These are phyloP conservation scores for Leccinum ponderosum DNA, from an alignment of 1,284 basidiomycete species.

Conservation along the genomic window DNA sequence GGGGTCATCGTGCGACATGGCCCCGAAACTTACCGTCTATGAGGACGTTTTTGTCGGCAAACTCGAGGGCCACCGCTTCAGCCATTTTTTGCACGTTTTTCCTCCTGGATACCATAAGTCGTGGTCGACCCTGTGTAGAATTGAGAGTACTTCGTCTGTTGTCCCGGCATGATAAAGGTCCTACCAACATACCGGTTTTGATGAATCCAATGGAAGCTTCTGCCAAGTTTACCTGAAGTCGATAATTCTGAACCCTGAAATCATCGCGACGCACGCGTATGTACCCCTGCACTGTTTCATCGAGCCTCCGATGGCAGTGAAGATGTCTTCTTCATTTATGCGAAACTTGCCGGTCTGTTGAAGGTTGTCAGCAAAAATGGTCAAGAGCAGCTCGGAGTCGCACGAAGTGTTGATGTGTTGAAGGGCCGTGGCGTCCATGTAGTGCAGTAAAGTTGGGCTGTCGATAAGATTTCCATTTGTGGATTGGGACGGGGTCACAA, in stretches of 20 bases:
- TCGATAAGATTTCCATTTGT: slow-evolving; percentile 99
- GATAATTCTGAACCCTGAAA: slow-evolving; percentile 98
- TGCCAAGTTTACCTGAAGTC: slow-evolving; percentile 98
- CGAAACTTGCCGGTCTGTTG: slow-evolving; percentile 99
- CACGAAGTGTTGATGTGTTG: slow-evolving; percentile 99
- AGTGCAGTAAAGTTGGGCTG: slow-evolving; percentile 81
- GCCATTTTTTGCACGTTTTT: slow-evolving; percentile 94
- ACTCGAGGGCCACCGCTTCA: slow-evolving; percentile 99
- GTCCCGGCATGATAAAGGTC: slow-evolving; percentile 99
- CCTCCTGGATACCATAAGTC: slow-evolving; percentile 49
- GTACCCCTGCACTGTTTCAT: slow-evolving; percentile 91
- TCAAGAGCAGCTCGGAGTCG: slow-evolving; percentile 96
- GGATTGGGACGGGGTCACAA: slow-evolving; percentile 6
- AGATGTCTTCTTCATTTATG: slow-evolving; percentile 99
- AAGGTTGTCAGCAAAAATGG: slow-evolving; percentile 97
- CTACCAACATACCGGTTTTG: slow-evolving; percentile 97
- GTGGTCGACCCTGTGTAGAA: neutral
- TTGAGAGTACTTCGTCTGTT: slow-evolving; percentile 72
- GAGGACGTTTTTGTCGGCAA: slow-evolving; percentile 89
- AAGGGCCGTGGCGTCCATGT: slow-evolving; percentile 96
- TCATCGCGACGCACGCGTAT: slow-evolving; percentile 97
- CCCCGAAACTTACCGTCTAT: slow-evolving; percentile 76
- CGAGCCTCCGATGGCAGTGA: slow-evolving; percentile 88
- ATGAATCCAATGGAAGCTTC: slow-evolving; percentile 91
- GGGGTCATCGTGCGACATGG: neutral